These are phyloP conservation scores for Cladobotryum mycophilum DNA, from an alignment of 2,329 filamentous ascomycete genomes.

Conservation along the genomic window DNA sequence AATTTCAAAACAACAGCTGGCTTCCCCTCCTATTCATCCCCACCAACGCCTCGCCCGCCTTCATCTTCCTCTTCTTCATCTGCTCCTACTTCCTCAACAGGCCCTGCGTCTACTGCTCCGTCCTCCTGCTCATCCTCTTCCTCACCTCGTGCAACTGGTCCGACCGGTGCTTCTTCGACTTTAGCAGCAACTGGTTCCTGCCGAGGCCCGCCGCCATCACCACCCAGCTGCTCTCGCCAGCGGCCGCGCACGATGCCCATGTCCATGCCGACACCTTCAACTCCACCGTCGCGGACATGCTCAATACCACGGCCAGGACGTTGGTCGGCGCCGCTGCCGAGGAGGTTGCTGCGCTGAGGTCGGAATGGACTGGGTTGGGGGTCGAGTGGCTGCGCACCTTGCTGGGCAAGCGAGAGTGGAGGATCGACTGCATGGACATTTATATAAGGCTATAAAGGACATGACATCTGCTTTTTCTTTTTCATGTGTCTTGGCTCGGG, in stretches of 20 bases:
- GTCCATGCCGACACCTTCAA: slow-evolving; percentile 40
- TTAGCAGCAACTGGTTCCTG: slow-evolving; percentile 87
- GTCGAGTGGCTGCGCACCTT: slow-evolving; percentile 82
- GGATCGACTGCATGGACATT: slow-evolving; percentile 84
- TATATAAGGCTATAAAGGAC: slow-evolving; percentile 61
- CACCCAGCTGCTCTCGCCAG: neutral
- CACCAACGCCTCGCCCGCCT: slow-evolving; percentile 76
- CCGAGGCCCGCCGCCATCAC: slow-evolving; percentile 47
- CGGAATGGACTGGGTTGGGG: slow-evolving; percentile 70
- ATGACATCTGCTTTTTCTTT: too few species aligned
- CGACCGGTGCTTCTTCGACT: slow-evolving; percentile 88
- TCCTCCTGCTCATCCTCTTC: slow-evolving; percentile 91
- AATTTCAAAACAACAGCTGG: slow-evolving; percentile 50
- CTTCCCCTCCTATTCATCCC: slow-evolving; percentile 83
- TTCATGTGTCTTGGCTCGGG: too few species aligned
- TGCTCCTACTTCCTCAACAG: slow-evolving; percentile 95
- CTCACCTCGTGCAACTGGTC: slow-evolving; percentile 86
- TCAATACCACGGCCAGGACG: slow-evolving; percentile 65
- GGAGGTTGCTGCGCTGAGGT: slow-evolving; percentile 46
- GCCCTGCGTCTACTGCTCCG: slow-evolving; percentile 95
- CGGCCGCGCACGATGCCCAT: slow-evolving; percentile 21
- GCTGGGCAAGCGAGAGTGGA: slow-evolving; percentile 79
- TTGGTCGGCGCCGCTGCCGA: slow-evolving; percentile 63
- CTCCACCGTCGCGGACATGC: slow-evolving; percentile 44
- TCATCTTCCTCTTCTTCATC: slow-evolving; percentile 82